These are phyloP conservation scores for Fusarium aywerte DNA, from an alignment of 2,329 filamentous ascomycete species.

Conservation along the genomic window DNA sequence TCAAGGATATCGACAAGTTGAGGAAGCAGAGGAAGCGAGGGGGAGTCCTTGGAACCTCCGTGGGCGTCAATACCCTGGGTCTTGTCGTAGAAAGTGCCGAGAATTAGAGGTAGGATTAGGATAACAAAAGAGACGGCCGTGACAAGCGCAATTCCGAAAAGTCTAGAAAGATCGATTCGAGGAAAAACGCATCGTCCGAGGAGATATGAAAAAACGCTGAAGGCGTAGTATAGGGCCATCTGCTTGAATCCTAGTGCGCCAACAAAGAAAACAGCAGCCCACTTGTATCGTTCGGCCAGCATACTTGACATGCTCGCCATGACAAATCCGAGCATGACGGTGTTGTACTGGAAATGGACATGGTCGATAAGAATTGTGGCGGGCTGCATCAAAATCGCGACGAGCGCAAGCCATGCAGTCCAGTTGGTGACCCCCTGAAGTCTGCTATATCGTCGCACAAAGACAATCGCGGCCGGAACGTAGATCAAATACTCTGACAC, in stretches of 20 bases:
- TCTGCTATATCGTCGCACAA: conserved; percentile 82
- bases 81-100: conserved; percentile 76
- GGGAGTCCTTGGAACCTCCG: conserved; percentile 66
- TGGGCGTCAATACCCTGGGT: conserved; percentile 70
- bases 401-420: conserved; percentile 85
- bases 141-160: conserved; percentile 78
- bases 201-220: conserved; percentile 90
- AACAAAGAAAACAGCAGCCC: conserved; percentile 95
- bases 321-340: conserved; percentile 94
- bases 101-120: conserved; percentile 78
- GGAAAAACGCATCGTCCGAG: conserved; percentile 88
- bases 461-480: conserved; percentile 85
- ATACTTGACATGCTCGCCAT: conserved; percentile 89
- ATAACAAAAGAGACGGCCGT: conserved; percentile 79
- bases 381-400: conserved; percentile 92
- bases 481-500: conserved; percentile 92
- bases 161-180: conserved; percentile 70
- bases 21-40: conserved; percentile 70
- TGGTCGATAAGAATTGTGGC: conserved; percentile 92
- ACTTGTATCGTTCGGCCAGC: conserved; percentile 83
- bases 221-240: conserved; percentile 98
- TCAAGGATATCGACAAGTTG: conserved; percentile 69
- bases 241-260: conserved; percentile 96
- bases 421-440: conserved; percentile 81
- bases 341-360: conserved; percentile 97